Evolutionary conservation across 306 rosid species (phyloP), one percentile per base, ranked within the genome.

Genomic region (Cucumis cinereus): DNA sequence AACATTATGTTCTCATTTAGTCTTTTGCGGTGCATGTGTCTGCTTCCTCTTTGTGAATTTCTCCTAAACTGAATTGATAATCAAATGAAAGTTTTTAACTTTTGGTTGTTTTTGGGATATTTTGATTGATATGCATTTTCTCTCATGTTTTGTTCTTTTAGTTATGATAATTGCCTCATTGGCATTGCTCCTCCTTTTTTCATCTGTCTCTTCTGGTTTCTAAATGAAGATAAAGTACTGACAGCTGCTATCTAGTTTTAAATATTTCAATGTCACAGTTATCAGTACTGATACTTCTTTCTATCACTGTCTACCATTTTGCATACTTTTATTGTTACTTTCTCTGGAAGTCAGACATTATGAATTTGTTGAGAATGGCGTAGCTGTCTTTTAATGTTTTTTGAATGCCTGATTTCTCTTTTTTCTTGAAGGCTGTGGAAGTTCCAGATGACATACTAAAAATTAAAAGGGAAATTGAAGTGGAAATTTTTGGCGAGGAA

Each of bases 401-500:
- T 77, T 61, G 49, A 75, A 35, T 20, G 19, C 36, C 22, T 52
- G 64, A 19, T 59, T 70, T 6, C 33, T 22, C 17, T 71, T 12
- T 81, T 83, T 57, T 78, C 75, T 86, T 64, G 30, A 53, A 94
- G 98, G 88, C 58, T 85, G 83, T 75, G 41, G 91, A 86, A 83
- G 81, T 85, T 77, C 92, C 87, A 24, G 93, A 86, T 54, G 96
- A 84, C 74, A 83, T 95, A 85, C 77, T 87, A 35, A 90, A 82
- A 83, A 78, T 90, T 81, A 92, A 86, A 83, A 88, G 75, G 77
- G 98, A 92, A 22, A 82, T 95, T 55, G 97, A 92, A 13, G 79
- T 86, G 54, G 99, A 95, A 76, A 77, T 95, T 78, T 84, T 92
- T 77, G 97, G 87, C 75, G 99, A 92, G 82, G 96, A 88, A 77